Evolutionary conservation across 2,329 filamentous ascomycete genomes (phyloP), one percentile per base, ranked within the genome.

Genomic region (Ceratocystis harringtonii): DNA sequence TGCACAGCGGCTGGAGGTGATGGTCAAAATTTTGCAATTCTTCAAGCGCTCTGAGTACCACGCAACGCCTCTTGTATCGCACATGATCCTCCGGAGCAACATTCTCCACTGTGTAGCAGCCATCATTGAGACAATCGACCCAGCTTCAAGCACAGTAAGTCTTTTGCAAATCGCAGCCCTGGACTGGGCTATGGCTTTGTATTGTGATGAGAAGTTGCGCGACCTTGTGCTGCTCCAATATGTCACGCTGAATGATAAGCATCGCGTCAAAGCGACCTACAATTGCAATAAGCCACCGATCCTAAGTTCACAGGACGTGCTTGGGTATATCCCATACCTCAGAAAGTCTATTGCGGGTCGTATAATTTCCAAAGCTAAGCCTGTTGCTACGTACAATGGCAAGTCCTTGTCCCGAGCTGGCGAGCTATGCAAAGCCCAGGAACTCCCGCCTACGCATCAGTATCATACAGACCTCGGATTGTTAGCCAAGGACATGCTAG

Each of bases 31-130:
- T 62, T 5, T 62, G 60, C 41, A 48, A 43, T 30, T 45, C 5
- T 30, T 44, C 41, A 62, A 62, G 60, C 22, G 25, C 22, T 28
- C 60, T 5, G 19, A 45, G 41, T 30, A 45, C 30, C 41, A 45
- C 6, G 15, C 28, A 25, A 62, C 60, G 1, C 41, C 60, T 22
- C 22, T 62, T 3, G 60, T 62, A 19, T 12, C 41, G 22, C 60
- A 62, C 60, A 62, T 62, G 60, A 62, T 62, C 45, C 43, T 62
- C 7, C 60, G 60, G 15, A 48, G 41, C 60, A 48, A 32, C 10
- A 48, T 62, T 19, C 22, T 62, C 15, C 60, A 62, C 30, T 58
- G 55, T 19, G 55, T 58, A n/a, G 55, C 55, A 36, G 55, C 55
- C 7, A 58, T 58, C 55, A 58, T 58, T n/a, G 55, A 58, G 55